These are phyloP conservation scores for Plasmodium adleri DNA, from an alignment of 169 alveolate genomes.

Conservation along the genomic window DNA sequence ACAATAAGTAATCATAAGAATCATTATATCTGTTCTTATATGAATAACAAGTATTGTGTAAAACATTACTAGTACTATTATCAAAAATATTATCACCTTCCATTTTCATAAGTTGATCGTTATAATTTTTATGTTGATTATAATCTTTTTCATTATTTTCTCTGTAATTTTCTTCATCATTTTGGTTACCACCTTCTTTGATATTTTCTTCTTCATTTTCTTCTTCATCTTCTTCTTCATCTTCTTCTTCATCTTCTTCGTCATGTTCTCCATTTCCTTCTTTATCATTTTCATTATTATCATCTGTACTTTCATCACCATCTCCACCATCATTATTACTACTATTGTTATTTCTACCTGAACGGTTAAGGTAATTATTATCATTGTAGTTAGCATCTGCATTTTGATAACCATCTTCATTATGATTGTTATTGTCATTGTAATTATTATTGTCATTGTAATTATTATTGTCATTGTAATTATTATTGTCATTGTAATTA, in stretches of 20 bases:
- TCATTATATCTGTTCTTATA: not conserved
- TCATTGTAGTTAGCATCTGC: constrained; percentile 3
- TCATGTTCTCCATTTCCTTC: not conserved
- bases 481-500: not conserved
- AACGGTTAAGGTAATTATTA: not conserved
- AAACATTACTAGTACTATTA: not conserved
- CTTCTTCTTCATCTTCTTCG: not conserved
- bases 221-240: constrained; percentile 8
- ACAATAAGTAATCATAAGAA: not conserved
- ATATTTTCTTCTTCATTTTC: constrained; percentile 4
- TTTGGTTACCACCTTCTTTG: not conserved
- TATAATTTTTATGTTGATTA: not conserved
- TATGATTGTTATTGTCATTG: not conserved
- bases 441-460: not conserved
- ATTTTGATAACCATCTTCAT: not conserved
- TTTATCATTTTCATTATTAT: constrained; percentile 11
- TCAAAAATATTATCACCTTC: constrained; percentile 4
- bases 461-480: not conserved
- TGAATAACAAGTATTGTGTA: not conserved
- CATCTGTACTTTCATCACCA: not conserved
- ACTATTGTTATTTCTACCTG: not conserved
- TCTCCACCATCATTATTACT: not conserved
- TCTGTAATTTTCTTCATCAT: not conserved
- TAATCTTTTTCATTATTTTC: not conserved
- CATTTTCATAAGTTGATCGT: too few species aligned